Conservation (phyloP, 2,329 filamentous ascomycete species). For the Monilinia aucupariae region DNA sequence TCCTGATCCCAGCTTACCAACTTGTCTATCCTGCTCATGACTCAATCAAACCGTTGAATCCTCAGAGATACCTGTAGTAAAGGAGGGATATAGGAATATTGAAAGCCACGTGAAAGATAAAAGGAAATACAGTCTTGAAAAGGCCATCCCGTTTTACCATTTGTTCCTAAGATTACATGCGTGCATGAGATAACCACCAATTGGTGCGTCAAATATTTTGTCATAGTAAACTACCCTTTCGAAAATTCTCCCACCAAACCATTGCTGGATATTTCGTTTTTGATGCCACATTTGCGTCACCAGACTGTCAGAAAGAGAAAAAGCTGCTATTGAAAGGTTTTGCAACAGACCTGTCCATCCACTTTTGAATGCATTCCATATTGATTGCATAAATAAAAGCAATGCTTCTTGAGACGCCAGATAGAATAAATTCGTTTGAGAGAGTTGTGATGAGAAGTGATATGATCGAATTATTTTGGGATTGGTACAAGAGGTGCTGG, state of each 20-base stretch:
- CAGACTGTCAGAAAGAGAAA: neutral
- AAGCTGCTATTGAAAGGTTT: neutral
- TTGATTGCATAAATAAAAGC: slow-evolving; percentile 3
- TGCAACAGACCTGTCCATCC: neutral
- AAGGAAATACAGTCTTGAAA: slow-evolving; percentile 8
- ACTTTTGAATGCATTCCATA: slow-evolving; percentile 14
- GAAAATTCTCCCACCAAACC: neutral
- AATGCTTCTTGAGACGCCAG: slow-evolving; percentile 13
- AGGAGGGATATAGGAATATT: neutral
- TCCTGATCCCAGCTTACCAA: neutral
- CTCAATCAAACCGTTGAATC: neutral
- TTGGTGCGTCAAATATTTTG: neutral
- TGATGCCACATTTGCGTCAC: neutral
- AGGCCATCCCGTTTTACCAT: neutral
- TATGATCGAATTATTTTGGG: slow-evolving; percentile 9
- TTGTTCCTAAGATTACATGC: slow-evolving; percentile 15
- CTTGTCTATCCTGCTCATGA: neutral
- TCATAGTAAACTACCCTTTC: slow-evolving; percentile 2
- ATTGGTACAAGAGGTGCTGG: slow-evolving; percentile 13
- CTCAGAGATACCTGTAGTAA: neutral
- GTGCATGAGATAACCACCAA: slow-evolving; percentile 5
- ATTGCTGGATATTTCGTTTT: slow-evolving; percentile 2
- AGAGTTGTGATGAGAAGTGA: neutral
- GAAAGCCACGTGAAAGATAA: slow-evolving; percentile 1
- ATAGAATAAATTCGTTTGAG: slow-evolving; percentile 15